phyloP scores from a whole-genome alignment of 2,329 filamentous ascomycete species.

The Byssoonygena ceratinophila region DNA sequence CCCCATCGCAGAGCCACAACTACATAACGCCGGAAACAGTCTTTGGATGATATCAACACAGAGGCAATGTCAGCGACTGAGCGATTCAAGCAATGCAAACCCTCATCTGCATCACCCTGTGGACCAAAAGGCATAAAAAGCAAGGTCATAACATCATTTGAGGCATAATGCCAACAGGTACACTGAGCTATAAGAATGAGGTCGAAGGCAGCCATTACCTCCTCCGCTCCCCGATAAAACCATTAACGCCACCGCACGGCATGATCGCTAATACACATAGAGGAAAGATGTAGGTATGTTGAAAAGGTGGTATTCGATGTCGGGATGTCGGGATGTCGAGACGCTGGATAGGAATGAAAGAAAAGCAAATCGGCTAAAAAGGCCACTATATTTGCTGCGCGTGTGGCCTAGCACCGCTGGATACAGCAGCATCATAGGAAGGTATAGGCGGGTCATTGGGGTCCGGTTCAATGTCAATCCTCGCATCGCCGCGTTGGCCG shows the following conservation, averaged over 20 bases:
- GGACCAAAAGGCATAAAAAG: neutral
- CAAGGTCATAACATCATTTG: constrained; percentile 8
- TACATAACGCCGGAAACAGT: neutral
- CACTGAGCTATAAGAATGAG: neutral
- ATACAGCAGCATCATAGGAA: constrained; percentile 67
- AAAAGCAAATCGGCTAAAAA: neutral
- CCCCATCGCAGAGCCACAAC: neutral
- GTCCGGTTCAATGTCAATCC: neutral
- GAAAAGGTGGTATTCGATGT: neutral
- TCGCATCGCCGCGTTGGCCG: constrained; percentile 7
- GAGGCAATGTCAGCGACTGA: neutral
- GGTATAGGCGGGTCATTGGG: constrained; percentile 61
- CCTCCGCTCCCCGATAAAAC: neutral
- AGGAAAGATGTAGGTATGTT: neutral
- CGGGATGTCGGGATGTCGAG: constrained; percentile 2
- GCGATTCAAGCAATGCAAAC: neutral
- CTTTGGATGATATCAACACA: neutral
- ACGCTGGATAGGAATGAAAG: neutral
- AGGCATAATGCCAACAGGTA: neutral
- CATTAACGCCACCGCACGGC: constrained; percentile 6
- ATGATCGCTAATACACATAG: constrained; percentile 10
- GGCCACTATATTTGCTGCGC: neutral
- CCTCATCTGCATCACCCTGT: neutral
- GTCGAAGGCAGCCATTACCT: neutral
- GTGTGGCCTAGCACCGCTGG: constrained; percentile 17